A percentile compares a stretch with the other conserved stretches of the same genome.
These are phyloP conservation scores for Botrytis aclada DNA, from an alignment of 2,329 filamentous ascomycete genomes.

Conservation along the genomic window DNA sequence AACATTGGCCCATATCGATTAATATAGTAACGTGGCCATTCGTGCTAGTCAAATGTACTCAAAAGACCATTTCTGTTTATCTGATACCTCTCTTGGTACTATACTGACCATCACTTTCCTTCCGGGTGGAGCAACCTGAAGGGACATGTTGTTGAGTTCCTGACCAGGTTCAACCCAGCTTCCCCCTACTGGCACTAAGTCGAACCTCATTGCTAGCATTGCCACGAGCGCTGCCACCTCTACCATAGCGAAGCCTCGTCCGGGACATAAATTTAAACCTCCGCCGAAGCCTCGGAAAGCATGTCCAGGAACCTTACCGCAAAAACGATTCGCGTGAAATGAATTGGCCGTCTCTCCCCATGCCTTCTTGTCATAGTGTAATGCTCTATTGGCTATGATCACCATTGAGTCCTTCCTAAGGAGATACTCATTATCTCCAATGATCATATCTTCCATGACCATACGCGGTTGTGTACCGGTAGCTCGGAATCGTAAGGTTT, in stretches of 20 bases:
- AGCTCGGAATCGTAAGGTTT: slow-evolving; percentile 8
- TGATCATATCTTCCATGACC: slow-evolving; percentile 2
- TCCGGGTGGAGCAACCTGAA: background rate
- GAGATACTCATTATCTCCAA: slow-evolving; percentile 4
- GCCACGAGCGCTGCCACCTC: background rate
- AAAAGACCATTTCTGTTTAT: background rate
- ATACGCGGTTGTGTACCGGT: background rate
- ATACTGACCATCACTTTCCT: slow-evolving; percentile 3
- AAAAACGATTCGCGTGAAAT: slow-evolving; percentile 5
- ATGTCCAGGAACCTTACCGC: background rate
- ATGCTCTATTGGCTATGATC: background rate
- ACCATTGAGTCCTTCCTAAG: slow-evolving; percentile 10
- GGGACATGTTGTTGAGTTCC: background rate
- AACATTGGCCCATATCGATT: no score
- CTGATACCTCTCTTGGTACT: background rate
- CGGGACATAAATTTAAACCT: slow-evolving; percentile 5
- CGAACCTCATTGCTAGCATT: slow-evolving; percentile 3
- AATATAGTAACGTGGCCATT: no score
- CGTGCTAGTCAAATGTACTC: no score
- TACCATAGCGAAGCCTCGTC: slow-evolving; percentile 2
- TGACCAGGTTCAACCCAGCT: background rate
- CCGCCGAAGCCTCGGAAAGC: slow-evolving; percentile 12
- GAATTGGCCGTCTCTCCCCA: background rate
- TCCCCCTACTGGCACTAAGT: background rate
- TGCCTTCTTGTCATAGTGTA: background rate